A percentile compares a stretch with the other conserved stretches of the same genome.
These are phyloP conservation scores for Puccinia polysora DNA, from an alignment of 1,284 basidiomycete species.

Conservation along the genomic window DNA sequence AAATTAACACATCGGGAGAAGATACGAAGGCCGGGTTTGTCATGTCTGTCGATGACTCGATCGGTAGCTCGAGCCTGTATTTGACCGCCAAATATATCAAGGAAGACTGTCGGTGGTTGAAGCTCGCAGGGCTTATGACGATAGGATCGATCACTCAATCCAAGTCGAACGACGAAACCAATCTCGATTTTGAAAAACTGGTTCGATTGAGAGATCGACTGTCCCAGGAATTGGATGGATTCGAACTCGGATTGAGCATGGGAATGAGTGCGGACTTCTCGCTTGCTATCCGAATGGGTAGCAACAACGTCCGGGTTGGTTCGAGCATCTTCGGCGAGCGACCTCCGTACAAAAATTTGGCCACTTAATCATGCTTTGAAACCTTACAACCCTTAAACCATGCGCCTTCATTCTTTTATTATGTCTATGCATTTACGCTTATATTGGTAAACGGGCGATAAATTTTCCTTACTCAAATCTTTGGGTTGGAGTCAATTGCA, in stretches of 20 bases:
- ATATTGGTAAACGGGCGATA: too few relatives aligned
- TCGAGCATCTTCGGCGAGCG: constrained; percentile 77
- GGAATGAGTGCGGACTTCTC: constrained; percentile 97
- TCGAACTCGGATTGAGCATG: constrained; percentile 77
- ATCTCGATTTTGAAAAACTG: constrained; percentile 76
- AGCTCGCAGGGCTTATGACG: constrained; percentile 86
- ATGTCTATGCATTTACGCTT: too few relatives aligned
- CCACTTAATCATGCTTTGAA: constrained; percentile 14
- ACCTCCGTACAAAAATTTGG: constrained; percentile 45
- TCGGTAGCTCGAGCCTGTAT: constrained; percentile 58
- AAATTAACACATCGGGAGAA: constrained; percentile 95
- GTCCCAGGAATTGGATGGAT: constrained; percentile 55
- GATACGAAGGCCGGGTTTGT: constrained; percentile 77
- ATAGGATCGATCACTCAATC: constrained; percentile 79
- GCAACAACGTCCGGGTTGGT: constrained; percentile 83
- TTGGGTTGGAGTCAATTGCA: too few relatives aligned
- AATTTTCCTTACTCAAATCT: too few relatives aligned
- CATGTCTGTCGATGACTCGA: constrained; percentile 46
- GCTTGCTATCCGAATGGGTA: constrained; percentile 74
- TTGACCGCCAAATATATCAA: constrained; percentile 70
- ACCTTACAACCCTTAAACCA: too few relatives aligned
- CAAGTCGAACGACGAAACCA: constrained; percentile 60
- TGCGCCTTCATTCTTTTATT: too few relatives aligned
- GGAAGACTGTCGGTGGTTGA: constrained; percentile 66
- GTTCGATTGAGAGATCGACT: constrained; percentile 64